These are phyloP conservation scores for Cyanidium caldarium DNA, from an alignment of 23 red algal genomes.

Conservation along the genomic window DNA sequence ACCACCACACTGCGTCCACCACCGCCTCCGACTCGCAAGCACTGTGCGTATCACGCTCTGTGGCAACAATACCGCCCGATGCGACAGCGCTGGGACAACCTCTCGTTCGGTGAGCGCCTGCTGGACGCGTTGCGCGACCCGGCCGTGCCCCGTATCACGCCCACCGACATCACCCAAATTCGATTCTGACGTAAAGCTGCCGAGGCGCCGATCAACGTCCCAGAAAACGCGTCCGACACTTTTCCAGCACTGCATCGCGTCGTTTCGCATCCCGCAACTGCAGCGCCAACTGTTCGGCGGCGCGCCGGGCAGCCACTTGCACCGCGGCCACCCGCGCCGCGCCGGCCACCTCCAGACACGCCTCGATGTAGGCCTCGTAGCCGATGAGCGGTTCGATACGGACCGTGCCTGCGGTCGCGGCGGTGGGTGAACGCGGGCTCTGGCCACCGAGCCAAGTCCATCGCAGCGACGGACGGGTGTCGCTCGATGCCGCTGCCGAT, in stretches of 20 bases:
- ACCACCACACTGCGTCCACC: too few relatives aligned
- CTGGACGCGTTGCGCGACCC: neutral
- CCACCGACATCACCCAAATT: neutral
- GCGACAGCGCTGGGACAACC: constrained; percentile 2
- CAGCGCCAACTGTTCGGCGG: neutral
- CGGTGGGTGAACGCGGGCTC: too few relatives aligned
- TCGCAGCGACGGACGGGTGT: too few relatives aligned
- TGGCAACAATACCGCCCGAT: neutral
- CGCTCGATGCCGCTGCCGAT: too few relatives aligned
- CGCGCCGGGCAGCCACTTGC: neutral
- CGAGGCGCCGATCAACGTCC: neutral
- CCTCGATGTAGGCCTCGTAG: neutral
- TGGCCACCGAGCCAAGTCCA: too few relatives aligned
- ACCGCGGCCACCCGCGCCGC: neutral
- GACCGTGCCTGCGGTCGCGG: too few relatives aligned
- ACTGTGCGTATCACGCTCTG: too few relatives aligned
- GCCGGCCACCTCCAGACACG: neutral
- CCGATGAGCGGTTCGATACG: too few relatives aligned
- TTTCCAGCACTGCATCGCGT: neutral
- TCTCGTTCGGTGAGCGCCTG: neutral
- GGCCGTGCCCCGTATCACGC: neutral
- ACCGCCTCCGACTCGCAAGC: too few relatives aligned
- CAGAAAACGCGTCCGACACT: neutral
- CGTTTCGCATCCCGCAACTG: neutral
- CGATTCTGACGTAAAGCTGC: neutral